A percentile compares a stretch with the other conserved stretches of the same genome.
Evolutionary conservation across 208 protist species (phyloP).

Genomic region (Crithidia fasciculata): DNA sequence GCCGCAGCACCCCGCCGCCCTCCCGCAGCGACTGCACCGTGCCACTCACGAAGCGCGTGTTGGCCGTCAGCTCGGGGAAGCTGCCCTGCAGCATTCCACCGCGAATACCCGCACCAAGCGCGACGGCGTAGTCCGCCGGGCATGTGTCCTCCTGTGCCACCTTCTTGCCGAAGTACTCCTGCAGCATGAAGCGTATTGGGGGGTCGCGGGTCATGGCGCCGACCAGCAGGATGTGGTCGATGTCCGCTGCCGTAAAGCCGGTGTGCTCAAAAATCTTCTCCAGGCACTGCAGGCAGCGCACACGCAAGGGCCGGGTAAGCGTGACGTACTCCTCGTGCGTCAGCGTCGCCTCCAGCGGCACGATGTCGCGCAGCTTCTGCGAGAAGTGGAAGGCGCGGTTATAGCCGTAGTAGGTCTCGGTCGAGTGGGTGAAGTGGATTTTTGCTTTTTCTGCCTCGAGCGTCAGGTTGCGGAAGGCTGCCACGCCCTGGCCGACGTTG

Average conservation of each 20-base stretch:
- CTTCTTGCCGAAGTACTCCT: slow-evolving; percentile 82
- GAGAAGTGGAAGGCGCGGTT: slow-evolving; percentile 92
- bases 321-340: slow-evolving; percentile 87
- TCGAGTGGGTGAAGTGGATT: slow-evolving; percentile 92
- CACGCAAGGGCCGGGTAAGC: slow-evolving; percentile 80
- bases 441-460: slow-evolving; percentile 90
- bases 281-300: slow-evolving; percentile 82
- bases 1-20: slow-evolving; percentile 47
- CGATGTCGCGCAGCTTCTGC: slow-evolving; percentile 77
- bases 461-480: slow-evolving; percentile 70
- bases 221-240: slow-evolving; percentile 88
- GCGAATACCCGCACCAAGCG: slow-evolving; percentile 83
- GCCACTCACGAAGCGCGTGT: slow-evolving; percentile 84
- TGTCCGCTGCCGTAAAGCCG: slow-evolving; percentile 57
- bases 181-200: slow-evolving; percentile 82
- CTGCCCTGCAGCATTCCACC: slow-evolving; percentile 87
- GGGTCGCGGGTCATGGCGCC: slow-evolving; percentile 92
- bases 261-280: slow-evolving; percentile 79
- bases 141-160: slow-evolving; percentile 69
- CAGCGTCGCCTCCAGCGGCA: slow-evolving; percentile 87
- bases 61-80: slow-evolving; percentile 71
- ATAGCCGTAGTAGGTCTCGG: slow-evolving; percentile 89
- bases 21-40: slow-evolving; percentile 77
- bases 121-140: slow-evolving; percentile 90
- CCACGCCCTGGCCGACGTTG: slow-evolving; percentile 83